Conservation (phyloP, 1,284 basidiomycete species). For the Ganoderma multipileum region DNA sequence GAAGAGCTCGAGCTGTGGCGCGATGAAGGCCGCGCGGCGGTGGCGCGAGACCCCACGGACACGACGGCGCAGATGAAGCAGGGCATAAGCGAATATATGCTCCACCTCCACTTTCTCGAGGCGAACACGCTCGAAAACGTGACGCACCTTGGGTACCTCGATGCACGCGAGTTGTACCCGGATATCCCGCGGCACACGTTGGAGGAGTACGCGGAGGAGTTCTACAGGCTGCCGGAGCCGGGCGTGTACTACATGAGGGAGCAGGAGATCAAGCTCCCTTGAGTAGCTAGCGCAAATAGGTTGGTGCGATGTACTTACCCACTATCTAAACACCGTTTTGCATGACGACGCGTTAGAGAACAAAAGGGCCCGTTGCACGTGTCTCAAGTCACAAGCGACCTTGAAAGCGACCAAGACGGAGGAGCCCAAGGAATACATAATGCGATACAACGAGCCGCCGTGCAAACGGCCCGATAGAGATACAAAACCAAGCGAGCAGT, state of each 20-base stretch:
- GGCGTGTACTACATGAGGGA: slow-evolving; percentile 3
- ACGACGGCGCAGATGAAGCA: neutral
- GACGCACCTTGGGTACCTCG: slow-evolving; percentile 32
- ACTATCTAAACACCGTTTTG: no score
- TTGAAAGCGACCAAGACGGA: neutral
- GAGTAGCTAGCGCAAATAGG: no score
- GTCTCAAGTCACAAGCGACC: no score
- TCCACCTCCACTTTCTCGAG: slow-evolving; percentile 31
- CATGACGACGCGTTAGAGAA: no score
- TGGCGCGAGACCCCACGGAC: neutral
- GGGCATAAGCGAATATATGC: slow-evolving; percentile 22
- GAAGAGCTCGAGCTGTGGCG: slow-evolving; percentile 20
- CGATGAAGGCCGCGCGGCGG: slow-evolving; percentile 6
- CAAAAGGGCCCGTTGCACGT: no score
- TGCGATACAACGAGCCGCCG: slow-evolving; percentile 1
- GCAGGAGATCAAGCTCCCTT: slow-evolving; percentile 1
- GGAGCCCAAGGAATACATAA: neutral
- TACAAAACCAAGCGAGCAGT: neutral
- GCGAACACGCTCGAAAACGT: slow-evolving; percentile 32
- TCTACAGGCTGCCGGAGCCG: slow-evolving; percentile 16
- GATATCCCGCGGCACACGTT: slow-evolving; percentile 27
- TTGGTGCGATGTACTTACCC: no score
- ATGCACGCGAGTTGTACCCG: slow-evolving; percentile 34
- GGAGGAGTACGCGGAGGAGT: slow-evolving; percentile 31
- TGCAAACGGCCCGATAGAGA: neutral